These are phyloP conservation scores for Lachancea fermentati DNA, from an alignment of 805 yeast species.

Conservation along the genomic window DNA sequence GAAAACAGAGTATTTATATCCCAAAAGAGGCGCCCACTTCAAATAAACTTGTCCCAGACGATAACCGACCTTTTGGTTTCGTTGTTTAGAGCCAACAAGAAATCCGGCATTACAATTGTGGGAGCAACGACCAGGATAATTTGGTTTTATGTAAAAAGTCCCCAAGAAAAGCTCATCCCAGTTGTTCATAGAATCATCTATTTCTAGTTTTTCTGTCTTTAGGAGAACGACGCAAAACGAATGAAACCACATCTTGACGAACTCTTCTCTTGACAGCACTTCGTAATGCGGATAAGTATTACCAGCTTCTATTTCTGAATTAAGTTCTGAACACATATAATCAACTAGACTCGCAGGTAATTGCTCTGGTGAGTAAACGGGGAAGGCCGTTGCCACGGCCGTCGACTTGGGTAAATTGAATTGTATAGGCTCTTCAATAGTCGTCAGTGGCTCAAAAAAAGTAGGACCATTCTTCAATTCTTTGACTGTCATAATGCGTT, in stretches of 20 bases:
- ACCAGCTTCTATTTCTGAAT: conserved; percentile 65
- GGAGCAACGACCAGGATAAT: conserved; percentile 76
- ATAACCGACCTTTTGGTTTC: conserved; percentile 69
- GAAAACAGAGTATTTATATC: conserved; percentile 78
- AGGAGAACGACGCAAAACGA: conserved; percentile 62
- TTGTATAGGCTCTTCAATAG: conserved; percentile 34
- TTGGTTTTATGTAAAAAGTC: conserved; percentile 77
- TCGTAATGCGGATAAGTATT: conserved; percentile 63
- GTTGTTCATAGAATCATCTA: conserved; percentile 25
- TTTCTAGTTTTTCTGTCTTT: conserved; percentile 33
- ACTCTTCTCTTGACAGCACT: conserved; percentile 41
- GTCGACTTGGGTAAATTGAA: conserved; percentile 41
- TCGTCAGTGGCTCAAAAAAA: conserved; percentile 29
- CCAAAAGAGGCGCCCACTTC: conserved; percentile 68
- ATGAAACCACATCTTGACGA: conserved; percentile 59
- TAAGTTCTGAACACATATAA: conserved; percentile 47
- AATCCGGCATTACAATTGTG: conserved; percentile 90
- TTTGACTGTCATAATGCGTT: not conserved
- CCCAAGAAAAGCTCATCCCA: conserved; percentile 58
- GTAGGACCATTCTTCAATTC: conserved; percentile 31
- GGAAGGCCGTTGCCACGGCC: conserved; percentile 52
- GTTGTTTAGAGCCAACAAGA: conserved; percentile 49
- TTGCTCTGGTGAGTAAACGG: conserved; percentile 43
- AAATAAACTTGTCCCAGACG: conserved; percentile 65
- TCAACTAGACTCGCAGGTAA: conserved; percentile 48